Base-by-base conservation (phyloP, 2,329 filamentous ascomycete species). In the Aspergillus jensenii region DNA sequence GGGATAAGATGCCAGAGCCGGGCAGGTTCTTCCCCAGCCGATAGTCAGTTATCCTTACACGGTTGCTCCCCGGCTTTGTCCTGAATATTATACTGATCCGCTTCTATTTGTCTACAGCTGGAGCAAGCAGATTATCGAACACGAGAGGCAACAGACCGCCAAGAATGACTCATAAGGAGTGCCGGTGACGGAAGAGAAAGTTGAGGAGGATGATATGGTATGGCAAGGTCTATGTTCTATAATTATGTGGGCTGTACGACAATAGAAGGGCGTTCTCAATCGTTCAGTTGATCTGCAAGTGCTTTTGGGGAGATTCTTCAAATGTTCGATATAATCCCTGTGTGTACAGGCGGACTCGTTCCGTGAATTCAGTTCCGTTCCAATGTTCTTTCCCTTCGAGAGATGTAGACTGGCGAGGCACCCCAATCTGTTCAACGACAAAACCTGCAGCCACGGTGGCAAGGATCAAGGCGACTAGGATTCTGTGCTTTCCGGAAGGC, bases 341-440 rank as follows among this genome's bases (percentile, higher is more conserved):
- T 67, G 71, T 76, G 73, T 78, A 78, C 68, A 75, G 71, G 66
- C 72, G 74, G 69, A 78, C 69, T 58, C 76, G 72, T 72, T 76
- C 74, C 67, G 69, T 71, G 67, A 77, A 78, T 70, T 70, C 70
- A 72, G 69, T 69, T 62, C 71, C 74, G 66, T 80, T 80, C 78
- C 78, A 80, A 62, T 69, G 63, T 60, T 78, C 76, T 51, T 67
- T 67, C 40, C 70, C 74, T 54, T 70, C 64, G 6, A 61, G 65
- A 58, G 67, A 55, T 43, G 57, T 61, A 49, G 71, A 69, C 21
- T 76, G 67, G 19, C 58, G 61, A 17, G 93, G 93, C 72, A 96
- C 85, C 0, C 95, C 93, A 52, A 96, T 87, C 74, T 99, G 95
- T 76, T 99, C 93, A 67, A 99, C 96, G 15, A 91, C 91, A 74